Evolutionary conservation across 1,284 basidiomycete genomes (phyloP), one percentile per base, ranked within the genome.

Genomic region (Cryptococcus sp.): DNA sequence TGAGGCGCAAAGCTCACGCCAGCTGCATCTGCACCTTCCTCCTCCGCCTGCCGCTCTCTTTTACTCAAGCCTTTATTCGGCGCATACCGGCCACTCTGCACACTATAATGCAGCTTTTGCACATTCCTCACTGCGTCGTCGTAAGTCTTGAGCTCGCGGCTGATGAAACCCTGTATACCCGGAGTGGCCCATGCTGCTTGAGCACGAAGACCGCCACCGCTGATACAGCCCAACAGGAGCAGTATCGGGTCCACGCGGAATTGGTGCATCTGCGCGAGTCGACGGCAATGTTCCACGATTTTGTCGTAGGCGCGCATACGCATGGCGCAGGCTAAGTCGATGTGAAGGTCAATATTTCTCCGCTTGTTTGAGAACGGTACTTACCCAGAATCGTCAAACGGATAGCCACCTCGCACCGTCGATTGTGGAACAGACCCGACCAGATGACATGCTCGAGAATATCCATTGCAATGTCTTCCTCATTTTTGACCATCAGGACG

Each of bases 141-240:
- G 25, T 80, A 82, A 8, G 88, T 74, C 56, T 84, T 84, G 70
- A 91, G 80, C 72, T 92, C 90, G n/a, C 90, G 83, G 47, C 89
- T 84, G 13, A 91, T 59, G 71, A 89, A 89, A 71, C 93, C 93
- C 63, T 91, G 89, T 3, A 93, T 79, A 0, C 87, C 87, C 0
- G 86, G 83, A 3, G 84, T 84, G 60, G 90, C 87, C 75, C 91
- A 92, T 0, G 87, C 84, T 61, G 89, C 86, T 0, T 86, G 86
- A 5, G 87, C 82, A 27, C 82, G 82, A 8, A 87, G 69, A 0
- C 89, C 88, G 53, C 86, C 86, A 0, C 86, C 85, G 0, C 69
- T 63, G 4, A 94, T 82, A 0, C 84, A 84, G 0, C 87, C 86
- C 4, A 88, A 74, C 25, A 93, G 82, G 41, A 95, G 81, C 4